Conservation (phyloP, 768 basidiomycete genomes). For the Lactifluus pinguis region DNA sequence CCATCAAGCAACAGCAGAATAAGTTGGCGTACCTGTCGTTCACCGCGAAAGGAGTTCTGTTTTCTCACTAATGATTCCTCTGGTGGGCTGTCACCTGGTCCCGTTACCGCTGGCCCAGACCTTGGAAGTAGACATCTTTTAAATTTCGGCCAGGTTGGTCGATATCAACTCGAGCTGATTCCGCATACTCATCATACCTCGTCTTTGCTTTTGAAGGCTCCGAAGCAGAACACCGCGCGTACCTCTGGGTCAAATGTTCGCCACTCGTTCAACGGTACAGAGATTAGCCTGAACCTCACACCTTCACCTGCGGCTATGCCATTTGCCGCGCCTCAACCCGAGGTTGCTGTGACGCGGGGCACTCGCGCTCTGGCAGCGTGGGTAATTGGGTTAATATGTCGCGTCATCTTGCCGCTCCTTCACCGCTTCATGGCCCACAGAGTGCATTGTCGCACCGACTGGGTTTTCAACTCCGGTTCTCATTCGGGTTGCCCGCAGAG, state of each 20-base stretch:
- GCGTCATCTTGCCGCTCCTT: constrained; percentile 41
- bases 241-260: constrained; percentile 37
- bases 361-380: constrained; percentile 70
- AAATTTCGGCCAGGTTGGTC: constrained; percentile 55
- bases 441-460: constrained; percentile 26
- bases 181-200: constrained; percentile 4
- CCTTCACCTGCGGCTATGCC: constrained; percentile 46
- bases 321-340: constrained; percentile 29
- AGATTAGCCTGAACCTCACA: constrained; percentile 50
- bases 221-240: constrained; percentile 37
- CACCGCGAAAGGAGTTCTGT: too few relatives aligned
- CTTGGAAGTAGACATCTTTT: constrained; percentile 74
- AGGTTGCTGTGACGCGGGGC: constrained; percentile 44
- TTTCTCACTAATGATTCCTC: constrained; percentile 49
- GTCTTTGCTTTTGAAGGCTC: constrained; percentile 21
- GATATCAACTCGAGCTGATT: neutral
- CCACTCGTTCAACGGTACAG: constrained; percentile 71
- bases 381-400: constrained; percentile 68
- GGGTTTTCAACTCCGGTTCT: neutral
- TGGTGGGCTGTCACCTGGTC: constrained; percentile 61
- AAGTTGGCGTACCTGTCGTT: constrained; percentile 34
- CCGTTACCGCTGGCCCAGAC: constrained; percentile 80
- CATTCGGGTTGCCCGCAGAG: neutral
- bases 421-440: constrained; percentile 40
- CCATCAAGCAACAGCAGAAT: constrained; percentile 55